Conservation (phyloP, 2,329 filamentous ascomycete genomes). For the Balansia obtecta region DNA sequence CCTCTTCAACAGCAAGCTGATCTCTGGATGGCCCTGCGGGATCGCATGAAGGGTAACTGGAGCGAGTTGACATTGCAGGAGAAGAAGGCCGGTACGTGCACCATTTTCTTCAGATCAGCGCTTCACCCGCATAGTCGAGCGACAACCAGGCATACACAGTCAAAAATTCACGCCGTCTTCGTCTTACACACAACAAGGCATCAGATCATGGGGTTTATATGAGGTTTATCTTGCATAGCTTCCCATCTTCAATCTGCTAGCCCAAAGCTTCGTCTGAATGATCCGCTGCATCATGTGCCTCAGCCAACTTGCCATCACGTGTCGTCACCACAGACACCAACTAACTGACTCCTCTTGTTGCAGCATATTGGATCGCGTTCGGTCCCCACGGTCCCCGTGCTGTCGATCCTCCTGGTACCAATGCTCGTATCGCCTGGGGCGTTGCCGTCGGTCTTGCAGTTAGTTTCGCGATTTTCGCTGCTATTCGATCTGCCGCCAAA, state of each 20-base stretch:
- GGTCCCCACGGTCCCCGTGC: slow-evolving; percentile 91
- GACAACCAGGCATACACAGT: neutral
- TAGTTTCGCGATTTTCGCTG: slow-evolving; percentile 59
- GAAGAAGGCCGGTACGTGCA: slow-evolving; percentile 88
- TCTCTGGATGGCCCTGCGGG: slow-evolving; percentile 94
- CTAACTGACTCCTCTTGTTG: slow-evolving; percentile 20
- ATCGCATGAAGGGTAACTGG: slow-evolving; percentile 99
- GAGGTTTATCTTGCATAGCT: neutral
- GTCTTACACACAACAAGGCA: neutral
- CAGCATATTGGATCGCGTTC: slow-evolving; percentile 99
- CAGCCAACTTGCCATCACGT: neutral
- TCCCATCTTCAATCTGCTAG: neutral
- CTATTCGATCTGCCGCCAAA: slow-evolving; percentile 59
- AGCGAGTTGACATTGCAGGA: slow-evolving; percentile 87
- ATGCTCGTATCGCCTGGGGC: slow-evolving; percentile 64
- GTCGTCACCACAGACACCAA: slow-evolving; percentile 14
- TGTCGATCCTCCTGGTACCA: slow-evolving; percentile 70
- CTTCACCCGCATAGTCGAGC: slow-evolving; percentile 14
- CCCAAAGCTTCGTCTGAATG: neutral
- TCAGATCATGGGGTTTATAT: neutral
- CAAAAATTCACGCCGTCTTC: neutral
- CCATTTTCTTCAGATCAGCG: slow-evolving; percentile 7
- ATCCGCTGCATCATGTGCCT: neutral
- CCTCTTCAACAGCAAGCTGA: slow-evolving; percentile 98
- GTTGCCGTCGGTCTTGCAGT: slow-evolving; percentile 54